Base-by-base conservation (phyloP, 352 stramenopile species). In the Phytopythium kandeliae region DNA sequence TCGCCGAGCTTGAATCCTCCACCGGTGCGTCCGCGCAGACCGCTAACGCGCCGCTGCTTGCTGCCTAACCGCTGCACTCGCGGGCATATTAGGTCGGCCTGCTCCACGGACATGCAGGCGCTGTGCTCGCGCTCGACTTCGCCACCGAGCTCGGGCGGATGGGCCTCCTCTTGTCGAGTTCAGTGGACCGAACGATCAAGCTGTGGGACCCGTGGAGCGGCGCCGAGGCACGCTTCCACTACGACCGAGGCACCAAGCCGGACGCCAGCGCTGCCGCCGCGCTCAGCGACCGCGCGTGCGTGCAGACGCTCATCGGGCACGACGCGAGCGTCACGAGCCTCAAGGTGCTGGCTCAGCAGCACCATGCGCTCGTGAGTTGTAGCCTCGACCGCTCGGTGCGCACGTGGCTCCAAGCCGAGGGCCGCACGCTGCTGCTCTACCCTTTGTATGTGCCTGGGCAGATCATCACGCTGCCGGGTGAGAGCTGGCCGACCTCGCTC, bases 371-470 rank as follows among this genome's bases (percentile, higher is more conserved):
- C n/a, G 64, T 88, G 26, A 90, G 72, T 61, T 85, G 74, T 54
- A 89, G 76, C 38, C 53, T 86, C 16, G 81, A 90, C 51, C 71
- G 69, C 17, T 85, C 76, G 0, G 72, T 90, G 48, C 82, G 74
- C 49, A 73, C 84, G 7, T 92, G 81, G 81, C 72, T 75, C 50
- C 65, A 71, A 28, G 57, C 65, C 0, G 71, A 86, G 34, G 74
- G 74, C 0, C 74, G 78, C n/a, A 64, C 63, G 21, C 31, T 88
- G 36, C 52, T 90, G 36, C 55, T 87, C 22, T 87, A 90, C 33
- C 78, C 78, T 19, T 89, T 73, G 81, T 89, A 77, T 44, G 38
- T 85, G 2, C 68, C 65, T 2, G 73, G 60, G 12, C 80, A 92
- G 38, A 77, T 66, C 1, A 79, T 92, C 44, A 56, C 64, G 24